Conservation (phyloP, 2,329 filamentous ascomycete genomes). For the Diplodia intermedia region DNA sequence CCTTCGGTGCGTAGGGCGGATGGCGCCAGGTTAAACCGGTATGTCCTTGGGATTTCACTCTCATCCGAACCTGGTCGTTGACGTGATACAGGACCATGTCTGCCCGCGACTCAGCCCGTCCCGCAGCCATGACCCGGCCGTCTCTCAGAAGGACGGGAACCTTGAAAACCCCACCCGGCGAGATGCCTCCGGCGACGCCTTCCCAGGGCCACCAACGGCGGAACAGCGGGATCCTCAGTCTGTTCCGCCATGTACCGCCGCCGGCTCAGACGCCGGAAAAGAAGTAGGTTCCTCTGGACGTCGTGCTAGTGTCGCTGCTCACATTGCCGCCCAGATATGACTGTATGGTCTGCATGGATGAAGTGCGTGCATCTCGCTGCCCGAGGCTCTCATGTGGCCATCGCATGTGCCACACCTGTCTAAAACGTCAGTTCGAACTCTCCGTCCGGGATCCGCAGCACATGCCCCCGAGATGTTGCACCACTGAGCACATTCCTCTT, state of each 20-base stretch:
- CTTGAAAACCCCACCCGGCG: conserved; percentile 39
- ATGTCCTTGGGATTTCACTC: background rate
- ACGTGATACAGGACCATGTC: conserved; percentile 41
- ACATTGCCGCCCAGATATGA: conserved; percentile 1
- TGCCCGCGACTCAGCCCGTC: conserved; percentile 42
- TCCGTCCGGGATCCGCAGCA: conserved; percentile 78
- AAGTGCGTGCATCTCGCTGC: conserved; percentile 34
- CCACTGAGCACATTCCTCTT: conserved; percentile 72
- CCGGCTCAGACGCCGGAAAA: conserved; percentile 38
- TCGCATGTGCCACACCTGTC: conserved; percentile 78
- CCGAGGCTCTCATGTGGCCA: conserved; percentile 80
- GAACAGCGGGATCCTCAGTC: conserved; percentile 43
- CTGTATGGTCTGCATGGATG: conserved; percentile 20
- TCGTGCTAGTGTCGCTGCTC: background rate
- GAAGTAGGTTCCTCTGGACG: conserved; percentile 42
- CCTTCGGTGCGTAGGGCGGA: conserved; percentile 43
- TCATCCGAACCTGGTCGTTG: conserved; percentile 30
- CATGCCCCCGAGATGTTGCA: conserved; percentile 88
- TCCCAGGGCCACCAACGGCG: conserved; percentile 36
- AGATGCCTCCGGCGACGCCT: conserved; percentile 37
- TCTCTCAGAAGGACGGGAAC: conserved; percentile 44
- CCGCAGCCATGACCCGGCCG: conserved; percentile 38
- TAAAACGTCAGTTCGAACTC: conserved; percentile 75
- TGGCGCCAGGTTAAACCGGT: conserved; percentile 18
- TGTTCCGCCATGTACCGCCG: conserved; percentile 42